Evolutionary conservation across 208 protist species (phyloP).

Genomic region (Vickermania spadyakhi): DNA sequence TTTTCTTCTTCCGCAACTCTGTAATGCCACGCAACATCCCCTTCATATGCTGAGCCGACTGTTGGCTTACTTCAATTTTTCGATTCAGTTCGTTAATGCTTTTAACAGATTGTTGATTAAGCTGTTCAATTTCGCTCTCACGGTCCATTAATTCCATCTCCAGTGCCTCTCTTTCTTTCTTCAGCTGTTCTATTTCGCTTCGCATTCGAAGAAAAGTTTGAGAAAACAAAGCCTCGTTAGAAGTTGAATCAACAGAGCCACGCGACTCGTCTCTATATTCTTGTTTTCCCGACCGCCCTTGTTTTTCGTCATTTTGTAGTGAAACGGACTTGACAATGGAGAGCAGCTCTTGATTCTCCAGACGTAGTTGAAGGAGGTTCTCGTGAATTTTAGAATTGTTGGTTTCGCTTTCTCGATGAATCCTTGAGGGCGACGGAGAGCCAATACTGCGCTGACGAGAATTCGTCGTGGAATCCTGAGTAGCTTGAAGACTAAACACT

Average conservation of each 20-base stretch:
- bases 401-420: too few species aligned
- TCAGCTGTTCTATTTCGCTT: slow-evolving; percentile 40
- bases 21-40: slow-evolving; percentile 33
- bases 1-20: slow-evolving; percentile 14
- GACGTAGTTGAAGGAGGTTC: too few species aligned
- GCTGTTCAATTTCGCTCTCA: slow-evolving; percentile 15
- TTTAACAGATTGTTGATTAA: slow-evolving; percentile 33
- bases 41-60: slow-evolving; percentile 30
- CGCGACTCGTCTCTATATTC: too few species aligned
- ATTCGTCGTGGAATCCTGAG: neutral
- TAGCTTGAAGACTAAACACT: slow-evolving; percentile 12
- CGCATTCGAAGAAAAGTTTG: slow-evolving; percentile 14
- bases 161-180: slow-evolving; percentile 56
- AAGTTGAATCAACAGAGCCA: neutral
- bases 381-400: too few species aligned
- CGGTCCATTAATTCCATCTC: slow-evolving; percentile 25
- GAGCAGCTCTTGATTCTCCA: neutral
- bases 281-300: neutral
- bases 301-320: neutral
- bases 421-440: too few species aligned
- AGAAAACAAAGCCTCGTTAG: neutral
- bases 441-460: neutral
- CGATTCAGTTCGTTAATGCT: slow-evolving; percentile 40
- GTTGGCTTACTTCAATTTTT: slow-evolving; percentile 28
- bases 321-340: neutral